phyloP scores from a whole-genome alignment of 2,329 filamentous ascomycete genomes.

The Sclerotinia subarctica region DNA sequence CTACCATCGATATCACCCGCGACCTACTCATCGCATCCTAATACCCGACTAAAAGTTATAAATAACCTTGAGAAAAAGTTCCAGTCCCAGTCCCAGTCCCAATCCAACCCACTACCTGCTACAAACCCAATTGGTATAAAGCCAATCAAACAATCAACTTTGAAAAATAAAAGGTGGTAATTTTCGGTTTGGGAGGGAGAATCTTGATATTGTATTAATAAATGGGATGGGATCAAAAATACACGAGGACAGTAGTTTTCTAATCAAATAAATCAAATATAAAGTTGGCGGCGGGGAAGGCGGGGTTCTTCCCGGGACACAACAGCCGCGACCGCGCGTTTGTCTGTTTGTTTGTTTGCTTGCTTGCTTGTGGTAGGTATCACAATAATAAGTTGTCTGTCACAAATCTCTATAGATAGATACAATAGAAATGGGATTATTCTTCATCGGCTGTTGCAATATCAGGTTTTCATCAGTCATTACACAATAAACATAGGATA shows the following conservation, averaged over 20 bases:
- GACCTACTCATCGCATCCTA: neutral
- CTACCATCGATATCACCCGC: neutral
- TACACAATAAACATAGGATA: neutral
- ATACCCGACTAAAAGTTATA: no score
- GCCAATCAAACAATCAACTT: neutral
- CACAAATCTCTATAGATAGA: neutral
- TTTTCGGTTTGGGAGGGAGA: neutral
- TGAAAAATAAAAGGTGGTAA: neutral
- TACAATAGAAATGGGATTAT: neutral
- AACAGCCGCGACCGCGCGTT: slow-evolving; percentile 10
- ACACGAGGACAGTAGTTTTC: neutral
- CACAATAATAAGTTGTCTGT: neutral
- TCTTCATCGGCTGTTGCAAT: neutral
- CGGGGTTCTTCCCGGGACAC: neutral
- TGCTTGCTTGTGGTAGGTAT: neutral
- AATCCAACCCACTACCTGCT: no score
- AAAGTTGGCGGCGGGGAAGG: neutral
- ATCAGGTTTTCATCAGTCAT: no score
- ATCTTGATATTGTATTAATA: neutral
- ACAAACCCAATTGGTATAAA: neutral
- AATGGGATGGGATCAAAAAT: neutral
- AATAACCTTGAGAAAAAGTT: neutral
- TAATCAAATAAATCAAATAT: neutral
- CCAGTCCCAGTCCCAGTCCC: no score
- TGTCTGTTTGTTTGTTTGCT: neutral